Conservation (phyloP, 2,329 filamentous ascomycete genomes). For the Penicillium sp. region DNA sequence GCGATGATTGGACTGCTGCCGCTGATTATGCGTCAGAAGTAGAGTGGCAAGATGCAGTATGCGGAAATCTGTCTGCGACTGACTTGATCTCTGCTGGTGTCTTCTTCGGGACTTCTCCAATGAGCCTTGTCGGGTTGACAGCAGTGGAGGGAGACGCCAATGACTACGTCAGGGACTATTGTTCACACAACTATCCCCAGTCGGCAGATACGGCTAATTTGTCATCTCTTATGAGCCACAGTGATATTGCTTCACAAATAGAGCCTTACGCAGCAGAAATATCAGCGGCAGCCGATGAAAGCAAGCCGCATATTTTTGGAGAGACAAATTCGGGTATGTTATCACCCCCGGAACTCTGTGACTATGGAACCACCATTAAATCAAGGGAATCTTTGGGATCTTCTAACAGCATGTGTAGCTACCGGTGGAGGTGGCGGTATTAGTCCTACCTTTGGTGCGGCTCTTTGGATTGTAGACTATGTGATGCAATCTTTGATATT, state of each 20-base stretch:
- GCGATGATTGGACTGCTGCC: constrained; percentile 27
- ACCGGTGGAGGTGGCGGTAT: constrained; percentile 39
- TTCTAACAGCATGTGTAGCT: constrained; percentile 19
- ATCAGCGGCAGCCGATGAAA: constrained; percentile 33
- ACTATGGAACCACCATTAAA: too few relatives aligned
- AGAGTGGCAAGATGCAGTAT: constrained; percentile 31
- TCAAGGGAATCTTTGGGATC: too few relatives aligned
- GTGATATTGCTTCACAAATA: constrained; percentile 38
- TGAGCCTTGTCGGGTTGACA: constrained; percentile 36
- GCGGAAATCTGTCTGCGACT: constrained; percentile 23
- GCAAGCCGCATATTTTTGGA: constrained; percentile 47
- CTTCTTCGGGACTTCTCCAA: constrained; percentile 30
- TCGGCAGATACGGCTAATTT: constrained; percentile 35
- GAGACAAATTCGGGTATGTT: constrained; percentile 49
- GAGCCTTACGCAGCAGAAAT: constrained; percentile 40
- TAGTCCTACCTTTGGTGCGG: constrained; percentile 48
- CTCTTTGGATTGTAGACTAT: constrained; percentile 51
- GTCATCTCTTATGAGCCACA: constrained; percentile 45
- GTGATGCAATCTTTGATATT: constrained; percentile 29
- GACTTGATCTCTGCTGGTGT: constrained; percentile 33
- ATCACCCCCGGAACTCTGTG: too few relatives aligned
- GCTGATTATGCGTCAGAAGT: constrained; percentile 31
- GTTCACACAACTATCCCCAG: constrained; percentile 50
- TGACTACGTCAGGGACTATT: constrained; percentile 41
- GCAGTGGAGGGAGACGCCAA: constrained; percentile 35